Conservation (phyloP, 148 eudicot species). For the Amaranthus cruentus region DNA sequence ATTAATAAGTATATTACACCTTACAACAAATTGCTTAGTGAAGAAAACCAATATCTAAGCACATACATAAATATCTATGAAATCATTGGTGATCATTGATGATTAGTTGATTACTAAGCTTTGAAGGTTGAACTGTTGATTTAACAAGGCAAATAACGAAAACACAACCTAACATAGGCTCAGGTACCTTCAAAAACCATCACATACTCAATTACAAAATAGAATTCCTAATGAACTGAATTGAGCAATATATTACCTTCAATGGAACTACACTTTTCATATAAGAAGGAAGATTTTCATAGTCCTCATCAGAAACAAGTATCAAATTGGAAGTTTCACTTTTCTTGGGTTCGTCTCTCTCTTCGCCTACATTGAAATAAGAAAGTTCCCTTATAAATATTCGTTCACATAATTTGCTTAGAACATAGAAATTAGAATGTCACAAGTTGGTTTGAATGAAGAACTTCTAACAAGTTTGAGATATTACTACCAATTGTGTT, state of each 20-base stretch:
- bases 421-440: not conserved
- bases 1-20: too few relatives aligned
- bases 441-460: not conserved
- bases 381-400: not conserved
- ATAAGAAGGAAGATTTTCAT: constrained; percentile 75
- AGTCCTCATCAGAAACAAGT: constrained; percentile 55
- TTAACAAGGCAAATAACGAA: not conserved
- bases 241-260: constrained; percentile 49
- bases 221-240: not conserved
- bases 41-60: not conserved
- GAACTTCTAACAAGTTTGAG: not conserved
- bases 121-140: not conserved
- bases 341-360: constrained; percentile 26
- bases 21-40: too few relatives aligned
- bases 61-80: not conserved
- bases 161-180: not conserved
- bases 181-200: not conserved
- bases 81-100: not conserved
- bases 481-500: constrained; percentile 29
- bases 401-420: not conserved
- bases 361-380: constrained; percentile 30
- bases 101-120: not conserved
- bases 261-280: constrained; percentile 75
- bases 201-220: not conserved
- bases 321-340: constrained; percentile 37